Evolutionary conservation across 805 yeast genomes (phyloP), one percentile per base, ranked within the genome.

Genomic region (Spathaspora passalidarum): DNA sequence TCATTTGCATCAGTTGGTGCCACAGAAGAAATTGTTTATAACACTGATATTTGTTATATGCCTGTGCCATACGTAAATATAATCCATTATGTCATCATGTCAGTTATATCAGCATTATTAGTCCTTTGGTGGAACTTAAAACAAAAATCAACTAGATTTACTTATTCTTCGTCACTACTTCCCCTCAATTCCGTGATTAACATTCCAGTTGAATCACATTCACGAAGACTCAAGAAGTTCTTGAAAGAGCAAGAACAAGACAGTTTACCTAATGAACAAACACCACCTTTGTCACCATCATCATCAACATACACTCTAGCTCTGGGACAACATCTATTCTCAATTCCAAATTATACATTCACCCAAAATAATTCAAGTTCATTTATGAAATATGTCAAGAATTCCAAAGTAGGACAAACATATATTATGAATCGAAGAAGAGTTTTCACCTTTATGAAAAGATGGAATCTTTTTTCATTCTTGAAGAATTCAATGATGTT

Each of bases 21-120:
- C 14, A 45, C 37, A 11, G 29, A 45, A 6, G 18, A 43, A 13
- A 49, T 62, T 34, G 25, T 44, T 26, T 73, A 67, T 54, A 53
- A 57, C n/a, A 73, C 77, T 16, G 54, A 63, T 17, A 57, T 75
- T 20, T 77, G 82, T 55, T 72, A 71, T 56, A 55, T 75, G 26
- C 78, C 76, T 4, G 62, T 63, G 5, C 81, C 82, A 4, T 76
- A 76, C 52, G 46, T 61, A 26, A 75, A 74, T 46, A 62, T 75
- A 1, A 49, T 57, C 9, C 49, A 60, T 44, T 77, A 77, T 53
- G 62, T 71, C 2, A 39, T 58, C 4, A 53, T 68, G 43, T 73
- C 79, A 2, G 62, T 60, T 22, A 34, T 58, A 2, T 61, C 68
- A 17, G 72, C 62, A 0, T 22, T 63, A 1, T 20, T 61, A 1